Percentiles rank a stretch among this genome's conserved stretches.
phyloP scores from a whole-genome alignment of 306 rosid species.

The Herpetospermum pedunculosum region DNA sequence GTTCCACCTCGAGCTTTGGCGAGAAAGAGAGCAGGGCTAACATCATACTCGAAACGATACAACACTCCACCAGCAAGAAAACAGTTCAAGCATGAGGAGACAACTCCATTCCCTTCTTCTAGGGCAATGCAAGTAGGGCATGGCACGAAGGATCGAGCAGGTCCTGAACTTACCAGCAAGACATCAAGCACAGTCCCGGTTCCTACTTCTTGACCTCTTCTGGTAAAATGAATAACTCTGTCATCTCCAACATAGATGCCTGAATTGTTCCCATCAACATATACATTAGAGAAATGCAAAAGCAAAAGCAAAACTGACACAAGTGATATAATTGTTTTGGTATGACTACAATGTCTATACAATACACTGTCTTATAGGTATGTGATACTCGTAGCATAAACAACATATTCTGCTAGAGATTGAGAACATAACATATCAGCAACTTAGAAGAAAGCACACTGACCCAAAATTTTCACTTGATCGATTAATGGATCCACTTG shows the following conservation, averaged over 20 bases:
- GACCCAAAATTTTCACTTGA: background rate
- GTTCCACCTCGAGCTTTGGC: constrained; percentile 94
- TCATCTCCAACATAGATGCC: constrained; percentile 71
- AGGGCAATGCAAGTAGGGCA: constrained; percentile 47
- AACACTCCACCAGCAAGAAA: constrained; percentile 79
- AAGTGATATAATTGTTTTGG: background rate
- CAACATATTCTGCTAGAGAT: background rate
- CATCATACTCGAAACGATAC: constrained; percentile 75
- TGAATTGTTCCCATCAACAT: constrained; percentile 11
- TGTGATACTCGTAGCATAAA: background rate
- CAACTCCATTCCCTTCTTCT: constrained; percentile 43
- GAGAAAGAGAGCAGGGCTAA: constrained; percentile 55
- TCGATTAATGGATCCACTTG: background rate
- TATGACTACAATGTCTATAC: background rate
- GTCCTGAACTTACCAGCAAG: constrained; percentile 71
- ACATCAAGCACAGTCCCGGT: constrained; percentile 77
- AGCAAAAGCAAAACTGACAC: background rate
- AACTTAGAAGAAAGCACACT: background rate
- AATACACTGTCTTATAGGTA: background rate
- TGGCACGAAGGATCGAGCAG: constrained; percentile 26
- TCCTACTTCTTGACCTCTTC: constrained; percentile 93
- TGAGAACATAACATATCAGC: background rate
- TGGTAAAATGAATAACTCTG: constrained; percentile 80
- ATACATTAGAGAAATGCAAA: background rate
- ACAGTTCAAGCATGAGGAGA: constrained; percentile 73